Conservation (phyloP, 768 basidiomycete species). For the Boletus rufocinnamomeus region DNA sequence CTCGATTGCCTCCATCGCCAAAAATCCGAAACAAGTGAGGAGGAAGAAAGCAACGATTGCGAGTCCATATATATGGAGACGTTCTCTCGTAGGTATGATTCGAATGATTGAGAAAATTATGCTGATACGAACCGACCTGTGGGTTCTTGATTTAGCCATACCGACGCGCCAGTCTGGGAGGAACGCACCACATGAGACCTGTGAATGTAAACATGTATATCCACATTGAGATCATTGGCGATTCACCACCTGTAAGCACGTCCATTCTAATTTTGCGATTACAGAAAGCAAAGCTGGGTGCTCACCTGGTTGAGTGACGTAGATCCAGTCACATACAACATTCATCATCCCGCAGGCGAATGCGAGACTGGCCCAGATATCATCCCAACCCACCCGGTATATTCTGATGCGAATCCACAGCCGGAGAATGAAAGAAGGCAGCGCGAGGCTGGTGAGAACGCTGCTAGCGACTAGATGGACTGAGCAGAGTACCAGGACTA, state of each 20-base stretch:
- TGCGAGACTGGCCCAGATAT: conserved; percentile 21
- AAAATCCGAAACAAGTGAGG: conserved; percentile 2
- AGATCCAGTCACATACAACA: conserved; percentile 13
- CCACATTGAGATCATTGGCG: conserved; percentile 13
- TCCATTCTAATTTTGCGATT: not conserved
- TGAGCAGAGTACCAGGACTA: not conserved
- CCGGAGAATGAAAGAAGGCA: conserved; percentile 19
- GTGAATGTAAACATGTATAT: conserved; percentile 15
- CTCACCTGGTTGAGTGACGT: conserved; percentile 6
- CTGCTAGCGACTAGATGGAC: conserved; percentile 5
- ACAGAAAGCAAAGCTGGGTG: not conserved
- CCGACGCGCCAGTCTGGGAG: not conserved
- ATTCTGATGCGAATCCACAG: conserved; percentile 25
- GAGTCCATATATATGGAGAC: conserved; percentile 12
- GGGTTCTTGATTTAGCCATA: not conserved
- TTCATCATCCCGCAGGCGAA: conserved; percentile 14
- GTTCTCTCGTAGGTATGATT: conserved; percentile 14
- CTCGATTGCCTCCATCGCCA: conserved; percentile 6
- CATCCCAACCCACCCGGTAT: conserved; percentile 25
- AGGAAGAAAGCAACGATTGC: conserved; percentile 12
- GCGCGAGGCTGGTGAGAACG: conserved; percentile 4
- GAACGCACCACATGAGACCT: conserved; percentile 20
- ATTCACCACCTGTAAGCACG: not conserved
- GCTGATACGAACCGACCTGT: conserved; percentile 27
- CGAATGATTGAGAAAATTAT: conserved; percentile 23